Conservation (phyloP, 352 stramenopile species). For the Elongisporangium undulatum region DNA sequence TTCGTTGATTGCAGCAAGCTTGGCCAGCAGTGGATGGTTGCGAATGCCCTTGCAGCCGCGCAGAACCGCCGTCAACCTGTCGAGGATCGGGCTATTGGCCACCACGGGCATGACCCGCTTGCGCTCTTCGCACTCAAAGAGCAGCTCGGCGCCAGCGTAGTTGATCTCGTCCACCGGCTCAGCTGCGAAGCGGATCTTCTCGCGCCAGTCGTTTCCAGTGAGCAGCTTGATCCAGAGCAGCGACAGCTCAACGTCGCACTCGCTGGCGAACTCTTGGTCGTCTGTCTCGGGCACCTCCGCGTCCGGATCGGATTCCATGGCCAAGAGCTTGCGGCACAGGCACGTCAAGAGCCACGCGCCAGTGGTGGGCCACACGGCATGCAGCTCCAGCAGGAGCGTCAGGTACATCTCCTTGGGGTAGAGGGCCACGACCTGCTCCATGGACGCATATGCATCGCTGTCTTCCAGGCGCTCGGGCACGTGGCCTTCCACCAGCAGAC, state of each 20-base stretch:
- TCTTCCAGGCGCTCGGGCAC: constrained; percentile 2
- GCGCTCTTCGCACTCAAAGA: constrained; percentile 26
- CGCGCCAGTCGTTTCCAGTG: constrained; percentile 60
- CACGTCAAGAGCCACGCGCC: constrained; percentile 49
- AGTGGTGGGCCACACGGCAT: constrained; percentile 39
- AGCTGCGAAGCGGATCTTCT: constrained; percentile 52
- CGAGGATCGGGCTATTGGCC: constrained; percentile 13
- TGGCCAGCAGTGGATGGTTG: constrained; percentile 31
- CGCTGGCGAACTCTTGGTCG: constrained; percentile 4
- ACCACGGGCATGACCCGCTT: constrained; percentile 7
- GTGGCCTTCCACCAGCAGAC: constrained; percentile 22
- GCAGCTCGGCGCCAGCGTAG: constrained; percentile 46
- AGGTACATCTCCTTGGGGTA: constrained; percentile 34
- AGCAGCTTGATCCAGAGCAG: constrained; percentile 64
- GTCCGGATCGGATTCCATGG: constrained; percentile 8
- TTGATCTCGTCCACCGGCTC: constrained; percentile 63
- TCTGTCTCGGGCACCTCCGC: constrained; percentile 4
- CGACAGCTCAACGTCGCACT: constrained; percentile 26
- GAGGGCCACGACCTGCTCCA: constrained; percentile 6
- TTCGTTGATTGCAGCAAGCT: constrained; percentile 17
- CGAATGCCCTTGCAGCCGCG: constrained; percentile 44
- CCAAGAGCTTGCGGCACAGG: constrained; percentile 46
- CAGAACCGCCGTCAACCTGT: constrained; percentile 31
- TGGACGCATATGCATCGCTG: constrained; percentile 8
- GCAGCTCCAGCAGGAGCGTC: constrained; percentile 42